These are phyloP conservation scores for Oxytropis ochrocephala DNA, from an alignment of 306 rosid genomes.

Conservation along the genomic window DNA sequence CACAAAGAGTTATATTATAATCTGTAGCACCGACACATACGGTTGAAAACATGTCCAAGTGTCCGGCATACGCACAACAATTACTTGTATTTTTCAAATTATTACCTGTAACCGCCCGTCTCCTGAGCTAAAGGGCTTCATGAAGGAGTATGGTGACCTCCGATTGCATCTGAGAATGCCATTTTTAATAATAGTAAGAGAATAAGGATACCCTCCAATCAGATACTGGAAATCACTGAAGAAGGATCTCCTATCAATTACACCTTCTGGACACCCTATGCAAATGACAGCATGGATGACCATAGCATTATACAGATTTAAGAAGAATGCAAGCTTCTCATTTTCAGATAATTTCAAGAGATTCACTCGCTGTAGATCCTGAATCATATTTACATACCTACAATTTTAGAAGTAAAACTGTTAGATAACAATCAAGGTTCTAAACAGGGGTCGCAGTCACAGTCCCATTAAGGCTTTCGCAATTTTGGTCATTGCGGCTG, in stretches of 20 bases:
- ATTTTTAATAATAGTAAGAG: slow-evolving; percentile 52
- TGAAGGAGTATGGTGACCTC: slow-evolving; percentile 70
- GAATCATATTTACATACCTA: slow-evolving; percentile 72
- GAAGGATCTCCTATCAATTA: slow-evolving; percentile 77
- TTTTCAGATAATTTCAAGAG: slow-evolving; percentile 52
- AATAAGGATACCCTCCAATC: slow-evolving; percentile 76
- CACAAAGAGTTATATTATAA: background rate
- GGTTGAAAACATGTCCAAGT: too few relatives aligned
- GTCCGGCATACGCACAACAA: too few relatives aligned
- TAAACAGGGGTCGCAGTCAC: too few relatives aligned
- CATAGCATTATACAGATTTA: slow-evolving; percentile 94
- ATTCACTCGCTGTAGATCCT: slow-evolving; percentile 74
- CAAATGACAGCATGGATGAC: slow-evolving; percentile 74
- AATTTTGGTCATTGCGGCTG: too few relatives aligned
- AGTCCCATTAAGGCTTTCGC: too few relatives aligned
- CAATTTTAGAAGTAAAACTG: slow-evolving; percentile 8
- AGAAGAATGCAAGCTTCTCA: slow-evolving; percentile 76
- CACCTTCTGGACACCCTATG: slow-evolving; percentile 63
- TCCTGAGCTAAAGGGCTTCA: slow-evolving; percentile 59
- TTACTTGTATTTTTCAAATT: too few relatives aligned
- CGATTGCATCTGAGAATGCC: slow-evolving; percentile 84
- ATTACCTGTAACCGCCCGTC: slow-evolving; percentile 74
- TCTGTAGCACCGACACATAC: too few relatives aligned
- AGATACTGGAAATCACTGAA: slow-evolving; percentile 66
- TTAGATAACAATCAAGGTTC: background rate